Conservation (phyloP, 148 eudicot species). For the Amaranthus palmeri region DNA sequence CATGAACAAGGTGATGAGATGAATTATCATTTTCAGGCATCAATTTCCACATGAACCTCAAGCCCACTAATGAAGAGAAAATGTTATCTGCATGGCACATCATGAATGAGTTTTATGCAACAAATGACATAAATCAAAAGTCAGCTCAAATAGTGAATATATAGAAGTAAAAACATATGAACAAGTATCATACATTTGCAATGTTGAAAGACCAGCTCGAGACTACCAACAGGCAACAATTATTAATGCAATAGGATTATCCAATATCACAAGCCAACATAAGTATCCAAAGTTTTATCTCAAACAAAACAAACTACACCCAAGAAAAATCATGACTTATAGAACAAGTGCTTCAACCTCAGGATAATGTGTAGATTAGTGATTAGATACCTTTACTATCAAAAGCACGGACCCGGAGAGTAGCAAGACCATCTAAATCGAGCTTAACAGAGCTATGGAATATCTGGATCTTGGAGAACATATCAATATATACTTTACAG, state of each 20-base stretch:
- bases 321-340: not conserved
- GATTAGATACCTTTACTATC: slow-evolving; percentile 66
- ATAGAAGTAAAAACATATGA: not conserved
- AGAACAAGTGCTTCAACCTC: not conserved
- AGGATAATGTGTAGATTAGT: not conserved
- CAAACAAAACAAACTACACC: not conserved
- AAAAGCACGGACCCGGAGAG: slow-evolving; percentile 86
- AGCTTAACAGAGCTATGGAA: slow-evolving; percentile 88
- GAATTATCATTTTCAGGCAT: slow-evolving; percentile 56
- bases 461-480: slow-evolving; percentile 76
- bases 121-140: not conserved
- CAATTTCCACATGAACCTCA: slow-evolving; percentile 77
- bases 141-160: not conserved
- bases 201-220: not conserved
- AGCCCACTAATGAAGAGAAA: slow-evolving; percentile 88
- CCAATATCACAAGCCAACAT: not conserved
- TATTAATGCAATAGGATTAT: not conserved
- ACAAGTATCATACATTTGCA: not conserved
- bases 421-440: slow-evolving; percentile 88
- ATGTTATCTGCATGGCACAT: slow-evolving; percentile 62
- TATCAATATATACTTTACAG: slow-evolving; percentile 84
- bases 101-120: slow-evolving; percentile 17
- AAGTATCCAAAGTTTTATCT: not conserved
- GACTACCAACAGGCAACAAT: not conserved
- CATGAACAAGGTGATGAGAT: slow-evolving; percentile 70